Evolutionary conservation across 768 basidiomycete species (phyloP), one percentile per base, ranked within the genome.

Genomic region (Suillus clintonianus): DNA sequence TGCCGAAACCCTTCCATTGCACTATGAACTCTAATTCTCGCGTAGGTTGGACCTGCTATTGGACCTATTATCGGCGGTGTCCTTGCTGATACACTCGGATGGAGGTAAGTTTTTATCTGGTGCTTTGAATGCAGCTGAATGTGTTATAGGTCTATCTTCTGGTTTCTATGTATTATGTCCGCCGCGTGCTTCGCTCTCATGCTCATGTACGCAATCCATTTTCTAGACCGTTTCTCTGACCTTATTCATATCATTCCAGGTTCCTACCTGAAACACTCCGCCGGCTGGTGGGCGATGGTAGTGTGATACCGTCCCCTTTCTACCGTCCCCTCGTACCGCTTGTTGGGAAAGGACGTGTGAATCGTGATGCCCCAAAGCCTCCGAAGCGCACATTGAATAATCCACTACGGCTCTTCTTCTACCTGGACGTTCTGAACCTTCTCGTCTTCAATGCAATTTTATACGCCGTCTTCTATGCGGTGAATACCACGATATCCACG

Each of bases 121-220:
- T 56, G 15, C 19, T 32, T 50, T 19, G 24, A 27, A 17, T 64
- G 61, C 7, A 65, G 34, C 39, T 61, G 13, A 37, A 32, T 43
- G 27, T 2, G 30, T 39, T 39, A 37, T 51, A 86, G 85, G 67
- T 81, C 87, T 13, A 85, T 88, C 5, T 88, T 88, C 68, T 88
- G 86, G 86, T 87, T 88, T 70, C 73, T 87, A 11, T 80, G 80
- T 62, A 86, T 87, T 36, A 69, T 80, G 3, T 75, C 83, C 10
- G 80, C 79, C 8, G 62, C 74, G 7, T 85, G 83, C 68, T 79
- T 85, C 13, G 61, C 84, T 9, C 72, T 81, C 45, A 77, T 88
- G 61, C 68, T 87, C 6, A 67, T 85, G 85, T 84, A 64, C 48
- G 65, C 24, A 76, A 70, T 56, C 60, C 30, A 22, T 61, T 64